Base-by-base conservation (phyloP, 345 rosid genomes). In the Gossypium stocksii region DNA sequence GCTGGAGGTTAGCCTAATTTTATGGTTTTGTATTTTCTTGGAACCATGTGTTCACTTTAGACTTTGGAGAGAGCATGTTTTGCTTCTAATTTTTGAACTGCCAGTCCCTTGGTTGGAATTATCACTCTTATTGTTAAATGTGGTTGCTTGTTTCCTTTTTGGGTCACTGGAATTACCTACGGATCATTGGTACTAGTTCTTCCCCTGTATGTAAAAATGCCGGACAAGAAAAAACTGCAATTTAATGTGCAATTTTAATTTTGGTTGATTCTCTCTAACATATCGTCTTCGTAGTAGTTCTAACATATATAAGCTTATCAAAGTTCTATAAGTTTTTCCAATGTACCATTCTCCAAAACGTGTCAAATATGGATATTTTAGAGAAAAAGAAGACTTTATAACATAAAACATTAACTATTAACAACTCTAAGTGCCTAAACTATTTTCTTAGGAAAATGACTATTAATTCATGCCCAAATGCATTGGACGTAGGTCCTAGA, bases 61-160 rank as follows among this genome's bases (percentile, higher is more conserved):
- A 46, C 3, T 65, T 68, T 19, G 10, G 62, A 25, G 56, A 43
- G 67, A 68, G 2, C 60, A 70, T 74, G 66, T 46, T 76, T 66
- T 63, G 74, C 20, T 66, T 78, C 56, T 73, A 66, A 69, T 71
- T 72, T 77, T 72, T 76, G 82, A 58, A 61, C 58, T 44, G 52
- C 12, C 27, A 7, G 46, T 9, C 53, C 59, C 66, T 59, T 59
- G 69, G 46, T 56, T 57, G 15, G 61, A 52, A 17, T 27, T 62
- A 49, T n/a, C 25, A 16, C 17, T 9, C 62, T 27, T 43, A 2
- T 45, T 17, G 61, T 65, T 66, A 53, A 13, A 54, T 43, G 53
- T 41, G 23, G 22, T 46, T 64, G 49, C 13, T 57, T 49, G n/a
- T 70, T 59, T 44, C 7, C 20, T 29, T 34, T 45, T 66, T 46